A percentile compares a stretch with the other conserved stretches of the same genome.
phyloP scores from a whole-genome alignment of 257 asterid species.

The Catharanthus roseus region DNA sequence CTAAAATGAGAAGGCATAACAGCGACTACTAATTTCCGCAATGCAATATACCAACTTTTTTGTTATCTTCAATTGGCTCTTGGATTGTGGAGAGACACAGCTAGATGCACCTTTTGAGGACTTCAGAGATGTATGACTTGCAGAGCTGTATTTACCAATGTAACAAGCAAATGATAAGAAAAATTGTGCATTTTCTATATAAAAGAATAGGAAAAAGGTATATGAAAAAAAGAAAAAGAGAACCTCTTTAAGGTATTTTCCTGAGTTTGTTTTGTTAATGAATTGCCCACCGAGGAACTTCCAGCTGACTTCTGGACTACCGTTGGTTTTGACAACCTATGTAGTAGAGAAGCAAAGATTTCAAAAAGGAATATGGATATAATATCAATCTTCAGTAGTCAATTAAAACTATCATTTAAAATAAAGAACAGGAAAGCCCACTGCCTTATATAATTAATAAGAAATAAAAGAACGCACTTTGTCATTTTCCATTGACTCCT shows the following conservation, averaged over 20 bases:
- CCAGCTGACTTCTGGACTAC: constrained; percentile 30
- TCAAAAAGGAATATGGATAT: constrained; percentile 17
- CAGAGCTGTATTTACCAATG: constrained; percentile 40
- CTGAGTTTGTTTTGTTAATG: constrained; percentile 30
- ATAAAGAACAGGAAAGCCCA: not conserved
- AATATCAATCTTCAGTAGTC: not conserved
- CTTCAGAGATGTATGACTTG: constrained; percentile 29
- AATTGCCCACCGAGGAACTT: constrained; percentile 29
- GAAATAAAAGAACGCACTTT: constrained; percentile 36
- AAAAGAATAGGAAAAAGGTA: constrained; percentile 5
- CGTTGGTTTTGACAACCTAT: constrained; percentile 42
- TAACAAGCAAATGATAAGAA: constrained; percentile 11
- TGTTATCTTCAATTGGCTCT: constrained; percentile 67
- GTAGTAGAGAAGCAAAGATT: constrained; percentile 20
- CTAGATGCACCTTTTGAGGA: constrained; percentile 39
- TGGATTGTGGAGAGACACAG: constrained; percentile 40
- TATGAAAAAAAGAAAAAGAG: constrained; percentile 15
- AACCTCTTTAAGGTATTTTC: constrained; percentile 57
- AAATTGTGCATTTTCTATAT: constrained; percentile 7
- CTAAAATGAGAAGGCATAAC: constrained; percentile 14
- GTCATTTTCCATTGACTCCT: constrained; percentile 39
- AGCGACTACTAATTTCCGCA: constrained; percentile 1
- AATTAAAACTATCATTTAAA: not conserved
- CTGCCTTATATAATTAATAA: not conserved
- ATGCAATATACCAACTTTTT: constrained; percentile 53